These are phyloP conservation scores for Malus domestica DNA, from an alignment of 306 rosid species.

Conservation along the genomic window ASM211411v1 NC_041794.1:37161001-37161500, in stretches of 20 bases:
- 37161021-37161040: background rate
- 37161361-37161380: no score
- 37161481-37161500: no score
- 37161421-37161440: background rate
- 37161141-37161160: background rate
- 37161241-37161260: no score
- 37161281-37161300: no score
- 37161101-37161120: background rate
- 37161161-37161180: background rate
- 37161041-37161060: background rate
- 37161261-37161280: no score
- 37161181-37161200: background rate
- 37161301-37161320: no score
- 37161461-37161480: no score
- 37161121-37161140: background rate
- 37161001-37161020: background rate
- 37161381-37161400: background rate
- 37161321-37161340: no score
- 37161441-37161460: no score
- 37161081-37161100: background rate
- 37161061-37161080: background rate
- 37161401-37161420: background rate
- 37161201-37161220: background rate
- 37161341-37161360: no score
- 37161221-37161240: no score